phyloP scores from a whole-genome alignment of 108 stramenopile genomes.

The Seminavis robusta region DNA sequence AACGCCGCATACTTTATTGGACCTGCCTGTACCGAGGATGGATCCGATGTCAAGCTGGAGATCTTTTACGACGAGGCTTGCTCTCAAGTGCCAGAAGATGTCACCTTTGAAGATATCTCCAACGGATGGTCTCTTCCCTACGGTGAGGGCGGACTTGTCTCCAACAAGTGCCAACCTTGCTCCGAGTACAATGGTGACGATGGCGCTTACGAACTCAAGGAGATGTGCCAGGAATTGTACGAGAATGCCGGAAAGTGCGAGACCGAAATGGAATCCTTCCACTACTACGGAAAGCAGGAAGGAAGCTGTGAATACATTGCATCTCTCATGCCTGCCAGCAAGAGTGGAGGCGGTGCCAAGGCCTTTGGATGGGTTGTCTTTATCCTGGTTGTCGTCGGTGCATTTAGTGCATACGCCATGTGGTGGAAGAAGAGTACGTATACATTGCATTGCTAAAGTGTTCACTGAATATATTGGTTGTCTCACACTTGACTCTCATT shows the following conservation, averaged over 20 bases:
- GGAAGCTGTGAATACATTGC: constrained; percentile 17
- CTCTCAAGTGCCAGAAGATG: background rate
- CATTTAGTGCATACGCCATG: too few species aligned
- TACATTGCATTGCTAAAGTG: too few species aligned
- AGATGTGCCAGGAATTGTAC: constrained; percentile 27
- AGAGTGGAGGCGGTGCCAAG: background rate
- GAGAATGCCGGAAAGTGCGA: constrained; percentile 35
- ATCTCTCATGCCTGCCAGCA: constrained; percentile 3
- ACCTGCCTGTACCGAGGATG: constrained; percentile 35
- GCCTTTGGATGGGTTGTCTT: constrained; percentile 11
- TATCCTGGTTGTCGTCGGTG: constrained; percentile 3
- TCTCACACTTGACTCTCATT: too few species aligned
- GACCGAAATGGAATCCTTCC: constrained; percentile 22
- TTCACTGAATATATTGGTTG: too few species aligned
- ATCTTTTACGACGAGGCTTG: constrained; percentile 31
- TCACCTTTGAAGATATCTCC: constrained; percentile 23
- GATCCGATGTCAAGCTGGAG: constrained; percentile 22
- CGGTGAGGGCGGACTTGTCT: constrained; percentile 25
- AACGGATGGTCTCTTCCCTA: constrained; percentile 43
- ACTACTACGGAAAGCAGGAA: constrained; percentile 18
- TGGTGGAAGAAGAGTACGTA: too few species aligned
- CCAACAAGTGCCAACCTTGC: constrained; percentile 23
- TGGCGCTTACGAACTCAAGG: constrained; percentile 22
- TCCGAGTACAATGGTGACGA: constrained; percentile 25
- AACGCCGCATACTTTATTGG: constrained; percentile 26